Conservation (phyloP, 768 basidiomycete species). For the Panus rudis region DNA sequence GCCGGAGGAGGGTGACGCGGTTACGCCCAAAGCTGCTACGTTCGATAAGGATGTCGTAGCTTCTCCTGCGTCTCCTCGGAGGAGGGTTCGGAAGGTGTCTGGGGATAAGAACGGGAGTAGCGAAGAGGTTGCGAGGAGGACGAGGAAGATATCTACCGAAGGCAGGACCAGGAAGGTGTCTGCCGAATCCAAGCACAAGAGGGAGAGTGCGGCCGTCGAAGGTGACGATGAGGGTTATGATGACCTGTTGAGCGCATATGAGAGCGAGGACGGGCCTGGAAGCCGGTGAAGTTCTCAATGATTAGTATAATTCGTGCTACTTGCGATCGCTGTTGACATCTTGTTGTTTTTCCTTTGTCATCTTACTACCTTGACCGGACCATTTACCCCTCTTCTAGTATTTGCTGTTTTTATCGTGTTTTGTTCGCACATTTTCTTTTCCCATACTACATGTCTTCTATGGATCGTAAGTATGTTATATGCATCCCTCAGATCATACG, state of each 20-base stretch:
- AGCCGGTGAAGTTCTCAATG: constrained; percentile 5
- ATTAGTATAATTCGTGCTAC: neutral
- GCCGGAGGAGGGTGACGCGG: constrained; percentile 44
- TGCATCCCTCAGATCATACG: too few relatives aligned
- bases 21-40: constrained; percentile 50
- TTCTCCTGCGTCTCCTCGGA: constrained; percentile 23
- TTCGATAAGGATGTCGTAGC: constrained; percentile 31
- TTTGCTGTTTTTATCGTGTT: constrained; percentile 10
- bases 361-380: constrained; percentile 4
- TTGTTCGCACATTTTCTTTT: too few relatives aligned
- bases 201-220: constrained; percentile 66
- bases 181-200: constrained; percentile 30
- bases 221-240: constrained; percentile 75
- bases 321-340: neutral
- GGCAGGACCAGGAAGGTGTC: constrained; percentile 39
- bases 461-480: too few relatives aligned
- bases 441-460: too few relatives aligned
- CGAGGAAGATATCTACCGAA: constrained; percentile 24
- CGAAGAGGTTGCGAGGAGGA: constrained; percentile 30
- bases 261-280: constrained; percentile 57
- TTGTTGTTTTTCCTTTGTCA: neutral
- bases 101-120: constrained; percentile 14
- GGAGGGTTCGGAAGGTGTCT: constrained; percentile 17
- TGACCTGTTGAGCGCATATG: constrained; percentile 73
- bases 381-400: constrained; percentile 6